A percentile compares a stretch with the other conserved stretches of the same genome.
phyloP scores from a whole-genome alignment of 768 basidiomycete genomes.

The Mrakia blollopis region DNA sequence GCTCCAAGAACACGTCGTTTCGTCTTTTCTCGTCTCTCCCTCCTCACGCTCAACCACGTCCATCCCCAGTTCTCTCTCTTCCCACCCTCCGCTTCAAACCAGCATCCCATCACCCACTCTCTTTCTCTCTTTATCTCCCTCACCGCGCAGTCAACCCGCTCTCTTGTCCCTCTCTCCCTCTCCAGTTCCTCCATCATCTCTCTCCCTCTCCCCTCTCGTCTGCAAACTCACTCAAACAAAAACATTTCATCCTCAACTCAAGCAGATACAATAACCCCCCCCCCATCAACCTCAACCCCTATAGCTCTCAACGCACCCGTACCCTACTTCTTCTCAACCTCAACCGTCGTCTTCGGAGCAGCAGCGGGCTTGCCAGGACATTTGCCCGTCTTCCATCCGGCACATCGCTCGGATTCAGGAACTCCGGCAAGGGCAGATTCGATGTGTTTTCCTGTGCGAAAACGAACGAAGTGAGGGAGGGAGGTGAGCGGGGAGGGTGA shows the following conservation, averaged over 20 bases:
- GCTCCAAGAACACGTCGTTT: too few relatives aligned
- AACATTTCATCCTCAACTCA: not conserved
- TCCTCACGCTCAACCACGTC: too few relatives aligned
- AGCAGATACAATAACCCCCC: not conserved
- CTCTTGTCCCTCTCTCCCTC: too few relatives aligned
- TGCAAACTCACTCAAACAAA: too few relatives aligned
- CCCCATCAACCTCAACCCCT: not conserved
- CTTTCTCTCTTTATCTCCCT: too few relatives aligned
- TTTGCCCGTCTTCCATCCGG: constrained; percentile 27
- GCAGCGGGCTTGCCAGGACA: not conserved
- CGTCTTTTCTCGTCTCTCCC: too few relatives aligned
- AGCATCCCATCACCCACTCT: too few relatives aligned
- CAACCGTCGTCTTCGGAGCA: not conserved
- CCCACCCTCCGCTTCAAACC: too few relatives aligned
- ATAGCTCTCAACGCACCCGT: not conserved
- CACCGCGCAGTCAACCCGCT: too few relatives aligned
- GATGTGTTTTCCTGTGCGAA: constrained; percentile 24
- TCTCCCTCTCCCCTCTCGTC: too few relatives aligned
- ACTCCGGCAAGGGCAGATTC: constrained; percentile 40
- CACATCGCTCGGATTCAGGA: constrained; percentile 38
- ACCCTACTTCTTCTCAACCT: not conserved
- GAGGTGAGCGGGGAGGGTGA: not conserved
- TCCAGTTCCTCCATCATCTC: too few relatives aligned
- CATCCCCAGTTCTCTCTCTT: too few relatives aligned
- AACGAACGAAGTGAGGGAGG: constrained; percentile 9